Evolutionary conservation across 164 flowering plant species (phyloP).

Genomic region (Hamamelis virginiana): DNA sequence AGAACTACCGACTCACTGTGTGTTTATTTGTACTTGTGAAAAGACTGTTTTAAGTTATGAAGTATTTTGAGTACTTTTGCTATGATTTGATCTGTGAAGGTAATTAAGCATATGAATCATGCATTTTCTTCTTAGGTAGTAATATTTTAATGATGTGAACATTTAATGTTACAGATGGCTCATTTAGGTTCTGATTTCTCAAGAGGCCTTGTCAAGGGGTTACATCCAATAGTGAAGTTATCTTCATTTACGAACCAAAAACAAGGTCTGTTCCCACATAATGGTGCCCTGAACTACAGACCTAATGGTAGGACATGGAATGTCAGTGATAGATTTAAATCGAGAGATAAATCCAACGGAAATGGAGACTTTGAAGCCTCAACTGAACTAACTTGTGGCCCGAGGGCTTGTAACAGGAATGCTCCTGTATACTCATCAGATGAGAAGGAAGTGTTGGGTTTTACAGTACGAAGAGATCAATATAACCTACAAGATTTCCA

Average conservation of each 20-base stretch:
- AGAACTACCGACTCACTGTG: too few relatives aligned
- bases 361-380: slow-evolving; percentile 26
- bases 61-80: background rate
- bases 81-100: background rate
- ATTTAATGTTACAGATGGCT: slow-evolving; percentile 27
- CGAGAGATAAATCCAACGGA: slow-evolving; percentile 27
- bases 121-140: background rate
- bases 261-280: slow-evolving; percentile 26
- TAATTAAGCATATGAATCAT: background rate
- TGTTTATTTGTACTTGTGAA: background rate
- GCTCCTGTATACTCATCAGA: slow-evolving; percentile 19
- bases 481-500: slow-evolving; percentile 64
- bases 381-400: slow-evolving; percentile 60
- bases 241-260: slow-evolving; percentile 32
- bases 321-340: slow-evolving; percentile 30
- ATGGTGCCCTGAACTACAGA: slow-evolving; percentile 26
- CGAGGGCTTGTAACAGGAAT: slow-evolving; percentile 40
- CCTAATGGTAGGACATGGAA: slow-evolving; percentile 29
- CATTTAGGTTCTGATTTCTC: slow-evolving; percentile 24
- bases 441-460: slow-evolving; percentile 32
- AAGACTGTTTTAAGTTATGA: background rate
- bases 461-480: slow-evolving; percentile 37
- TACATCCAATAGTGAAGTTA: slow-evolving; percentile 24
- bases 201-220: slow-evolving; percentile 24
- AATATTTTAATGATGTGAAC: background rate